Percentiles rank a stretch among this genome's conserved stretches.
These are phyloP conservation scores for Suillus plorans DNA, from an alignment of 768 basidiomycete genomes.

Conservation along the genomic window DNA sequence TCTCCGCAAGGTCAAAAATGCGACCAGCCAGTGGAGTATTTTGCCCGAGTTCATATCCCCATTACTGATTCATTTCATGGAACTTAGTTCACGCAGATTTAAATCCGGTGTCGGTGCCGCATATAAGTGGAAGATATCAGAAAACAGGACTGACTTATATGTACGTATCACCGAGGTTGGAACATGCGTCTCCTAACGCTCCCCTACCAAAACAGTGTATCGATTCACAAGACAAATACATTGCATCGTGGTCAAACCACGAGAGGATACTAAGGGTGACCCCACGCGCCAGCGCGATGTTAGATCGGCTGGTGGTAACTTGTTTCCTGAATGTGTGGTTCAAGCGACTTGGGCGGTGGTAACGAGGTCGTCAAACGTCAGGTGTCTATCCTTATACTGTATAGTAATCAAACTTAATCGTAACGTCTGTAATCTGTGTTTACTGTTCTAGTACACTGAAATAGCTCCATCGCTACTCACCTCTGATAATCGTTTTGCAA, in stretches of 20 bases:
- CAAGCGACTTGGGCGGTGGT: constrained; percentile 44
- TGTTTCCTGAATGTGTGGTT: constrained; percentile 55
- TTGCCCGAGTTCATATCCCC: not conserved
- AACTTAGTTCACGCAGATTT: constrained; percentile 51
- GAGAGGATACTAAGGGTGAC: constrained; percentile 40
- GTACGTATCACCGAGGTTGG: constrained; percentile 32
- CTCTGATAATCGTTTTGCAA: not conserved
- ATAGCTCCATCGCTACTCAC: constrained; percentile 2
- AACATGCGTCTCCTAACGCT: constrained; percentile 1
- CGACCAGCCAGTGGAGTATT: constrained; percentile 45
- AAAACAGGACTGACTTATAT: constrained; percentile 43
- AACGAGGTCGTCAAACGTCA: constrained; percentile 11
- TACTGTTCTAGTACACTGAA: not conserved
- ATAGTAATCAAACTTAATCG: constrained; percentile 8
- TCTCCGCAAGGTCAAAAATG: constrained; percentile 49
- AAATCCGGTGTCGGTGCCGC: constrained; percentile 41
- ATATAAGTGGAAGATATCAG: constrained; percentile 58
- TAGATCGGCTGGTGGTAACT: constrained; percentile 55
- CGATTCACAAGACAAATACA: constrained; percentile 45
- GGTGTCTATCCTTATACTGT: constrained; percentile 1
- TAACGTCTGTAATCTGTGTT: constrained; percentile 9
- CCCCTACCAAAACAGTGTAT: constrained; percentile 37
- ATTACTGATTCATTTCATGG: constrained; percentile 6
- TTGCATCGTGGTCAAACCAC: constrained; percentile 47
- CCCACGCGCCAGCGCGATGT: constrained; percentile 36